Conservation (phyloP, 306 rosid species). For the Vicia sativa region DNA sequence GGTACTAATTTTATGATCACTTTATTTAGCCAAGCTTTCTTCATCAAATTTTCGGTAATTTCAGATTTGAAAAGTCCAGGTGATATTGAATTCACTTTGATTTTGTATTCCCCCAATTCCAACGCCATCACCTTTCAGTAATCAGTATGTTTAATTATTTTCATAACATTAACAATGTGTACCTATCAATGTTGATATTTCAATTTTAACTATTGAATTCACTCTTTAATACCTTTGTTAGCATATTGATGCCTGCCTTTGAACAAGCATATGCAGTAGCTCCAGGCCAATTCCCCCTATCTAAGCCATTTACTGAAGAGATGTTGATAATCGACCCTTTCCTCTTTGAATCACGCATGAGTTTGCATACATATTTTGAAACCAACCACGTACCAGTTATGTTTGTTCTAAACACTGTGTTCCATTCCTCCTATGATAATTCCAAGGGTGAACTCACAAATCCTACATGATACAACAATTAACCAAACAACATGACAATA, state of each 20-base stretch:
- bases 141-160: not conserved
- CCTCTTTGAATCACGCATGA: constrained; percentile 52
- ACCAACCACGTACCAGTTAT: constrained; percentile 76
- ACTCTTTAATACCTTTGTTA: constrained; percentile 54
- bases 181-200: too few relatives aligned
- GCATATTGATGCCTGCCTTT: constrained; percentile 55
- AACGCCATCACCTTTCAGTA: constrained; percentile 71
- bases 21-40: constrained; percentile 66
- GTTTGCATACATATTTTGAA: constrained; percentile 60
- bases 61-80: constrained; percentile 86
- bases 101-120: constrained; percentile 71
- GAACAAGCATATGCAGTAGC: constrained; percentile 61
- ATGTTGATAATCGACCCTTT: constrained; percentile 77
- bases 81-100: constrained; percentile 77
- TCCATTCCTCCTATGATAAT: constrained; percentile 75
- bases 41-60: constrained; percentile 63
- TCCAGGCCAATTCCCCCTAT: constrained; percentile 72
- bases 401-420: constrained; percentile 54
- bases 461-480: constrained; percentile 51
- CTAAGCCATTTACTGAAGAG: constrained; percentile 64
- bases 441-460: constrained; percentile 60
- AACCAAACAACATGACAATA: not conserved
- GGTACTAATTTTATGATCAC: constrained; percentile 64
- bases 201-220: too few relatives aligned
- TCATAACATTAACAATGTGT: not conserved